phyloP scores from a whole-genome alignment of 306 rosid species.

The Cicer cuneatum region DNA sequence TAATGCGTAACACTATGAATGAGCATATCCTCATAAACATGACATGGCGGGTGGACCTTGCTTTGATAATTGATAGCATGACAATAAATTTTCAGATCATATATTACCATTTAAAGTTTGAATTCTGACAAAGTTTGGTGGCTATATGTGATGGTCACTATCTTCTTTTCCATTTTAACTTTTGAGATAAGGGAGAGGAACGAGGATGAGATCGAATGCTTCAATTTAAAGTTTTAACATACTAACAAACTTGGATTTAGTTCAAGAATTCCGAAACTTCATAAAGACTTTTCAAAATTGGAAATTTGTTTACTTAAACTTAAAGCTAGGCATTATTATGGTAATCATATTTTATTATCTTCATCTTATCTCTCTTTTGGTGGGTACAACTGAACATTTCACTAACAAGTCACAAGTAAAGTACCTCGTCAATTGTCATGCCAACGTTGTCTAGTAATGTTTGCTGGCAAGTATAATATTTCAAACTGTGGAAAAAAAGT shows the following conservation, averaged over 20 bases:
- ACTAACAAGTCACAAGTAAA: not conserved
- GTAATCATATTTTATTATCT: not conserved
- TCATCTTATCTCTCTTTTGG: slow-evolving; percentile 2
- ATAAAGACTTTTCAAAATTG: not conserved
- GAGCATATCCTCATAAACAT: not conserved
- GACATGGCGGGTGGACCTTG: not conserved
- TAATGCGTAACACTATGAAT: too few species aligned
- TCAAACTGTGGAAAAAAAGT: not conserved
- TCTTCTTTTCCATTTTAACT: slow-evolving; percentile 30
- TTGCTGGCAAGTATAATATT: not conserved
- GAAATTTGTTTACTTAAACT: not conserved
- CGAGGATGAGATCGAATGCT: not conserved
- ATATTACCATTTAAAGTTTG: not conserved
- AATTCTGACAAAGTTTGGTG: slow-evolving; percentile 36
- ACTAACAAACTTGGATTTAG: slow-evolving; percentile 24
- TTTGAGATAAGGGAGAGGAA: slow-evolving; percentile 18
- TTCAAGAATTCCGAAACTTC: slow-evolving; percentile 13
- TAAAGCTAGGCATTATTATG: not conserved
- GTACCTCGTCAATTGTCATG: not conserved
- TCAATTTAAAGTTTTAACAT: not conserved
- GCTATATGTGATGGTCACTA: slow-evolving; percentile 36
- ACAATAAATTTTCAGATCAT: slow-evolving; percentile 3
- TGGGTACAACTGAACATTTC: slow-evolving; percentile 16
- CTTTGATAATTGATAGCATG: slow-evolving; percentile 1
- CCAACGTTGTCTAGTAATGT: not conserved